Evolutionary conservation across 2,329 filamentous ascomycete species (phyloP), one percentile per base, ranked within the genome.

Genomic region (Clarireedia sp.): DNA sequence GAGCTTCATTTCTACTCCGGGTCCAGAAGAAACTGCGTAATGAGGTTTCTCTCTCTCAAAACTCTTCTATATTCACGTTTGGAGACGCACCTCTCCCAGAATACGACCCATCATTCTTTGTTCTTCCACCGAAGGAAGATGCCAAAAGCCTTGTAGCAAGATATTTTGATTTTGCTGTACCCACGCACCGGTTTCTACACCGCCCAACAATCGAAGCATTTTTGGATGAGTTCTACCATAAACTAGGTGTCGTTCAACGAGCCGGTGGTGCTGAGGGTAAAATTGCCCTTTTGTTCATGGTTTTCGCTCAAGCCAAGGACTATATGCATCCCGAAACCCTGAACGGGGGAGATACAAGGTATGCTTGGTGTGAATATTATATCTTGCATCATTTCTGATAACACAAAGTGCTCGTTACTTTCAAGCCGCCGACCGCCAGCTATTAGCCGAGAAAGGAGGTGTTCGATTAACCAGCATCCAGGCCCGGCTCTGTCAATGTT

Each of bases 101-200:
- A 3, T 71, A 71, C 43, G 73, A 75, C 58, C 66, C 70, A 1
- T 70, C 71, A 0, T 73, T 74, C 51, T 75, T 74, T 55, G 66
- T 73, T 6, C 62, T 78, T 10, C 60, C 59, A 3, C 55, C 59
- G 8, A 60, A 57, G 38, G 51, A 19, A 5, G 57, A 60, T 37
- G 62, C 62, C 10, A 33, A 58, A 12, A 49, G n/a, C 6, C 10
- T 67, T 70, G 10, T 83, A 4, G 70, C 72, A 7, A 69, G 79
- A 6, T 83, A 83, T 53, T 83, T 83, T 58, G 79, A 83, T 47
- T 80, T 79, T 55, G 80, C 78, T 6, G 78, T 81, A 19, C 78
- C 80, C 0, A 83, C 80, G 0, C 81, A 83, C 60, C 74, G 80
- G 3, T 79, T 82, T 55, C 62, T 83, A 19, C 79, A 83, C 61